phyloP scores from a whole-genome alignment of 2,329 filamentous ascomycete genomes.

The Rutstroemia sydowiana region DNA sequence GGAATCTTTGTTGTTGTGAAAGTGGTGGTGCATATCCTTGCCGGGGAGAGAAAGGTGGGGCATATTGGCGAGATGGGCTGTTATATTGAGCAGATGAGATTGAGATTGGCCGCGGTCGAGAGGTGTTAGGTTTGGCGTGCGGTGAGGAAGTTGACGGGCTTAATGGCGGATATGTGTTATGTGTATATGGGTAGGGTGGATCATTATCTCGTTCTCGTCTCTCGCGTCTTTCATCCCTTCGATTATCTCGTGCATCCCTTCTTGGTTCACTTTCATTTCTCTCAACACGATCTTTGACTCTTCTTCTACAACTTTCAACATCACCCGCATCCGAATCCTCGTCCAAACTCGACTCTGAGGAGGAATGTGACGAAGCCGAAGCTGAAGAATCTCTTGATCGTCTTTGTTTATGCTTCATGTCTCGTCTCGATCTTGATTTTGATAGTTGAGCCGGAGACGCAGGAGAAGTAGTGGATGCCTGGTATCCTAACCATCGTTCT shows the following conservation, averaged over 20 bases:
- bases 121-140: neutral
- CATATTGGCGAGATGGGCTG: no score
- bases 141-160: neutral
- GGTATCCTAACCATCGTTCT: slow-evolving; percentile 14
- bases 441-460: neutral
- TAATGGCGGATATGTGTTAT: neutral
- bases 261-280: neutral
- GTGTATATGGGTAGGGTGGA: neutral
- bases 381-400: neutral
- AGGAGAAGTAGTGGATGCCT: neutral
- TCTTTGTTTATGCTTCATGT: neutral
- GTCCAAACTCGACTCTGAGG: neutral
- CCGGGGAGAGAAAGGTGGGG: no score
- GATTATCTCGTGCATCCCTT: neutral
- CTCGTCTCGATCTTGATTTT: neutral
- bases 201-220: neutral
- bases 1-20: slow-evolving; percentile 5
- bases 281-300: neutral
- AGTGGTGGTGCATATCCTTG: neutral
- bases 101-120: neutral
- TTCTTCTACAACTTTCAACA: neutral
- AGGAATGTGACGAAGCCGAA: neutral
- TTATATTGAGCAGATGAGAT: neutral
- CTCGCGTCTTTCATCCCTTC: neutral
- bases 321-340: neutral